These are phyloP conservation scores for Glebionis coronaria DNA, from an alignment of 129 eudicot genomes.

Conservation along the genomic window DNA sequence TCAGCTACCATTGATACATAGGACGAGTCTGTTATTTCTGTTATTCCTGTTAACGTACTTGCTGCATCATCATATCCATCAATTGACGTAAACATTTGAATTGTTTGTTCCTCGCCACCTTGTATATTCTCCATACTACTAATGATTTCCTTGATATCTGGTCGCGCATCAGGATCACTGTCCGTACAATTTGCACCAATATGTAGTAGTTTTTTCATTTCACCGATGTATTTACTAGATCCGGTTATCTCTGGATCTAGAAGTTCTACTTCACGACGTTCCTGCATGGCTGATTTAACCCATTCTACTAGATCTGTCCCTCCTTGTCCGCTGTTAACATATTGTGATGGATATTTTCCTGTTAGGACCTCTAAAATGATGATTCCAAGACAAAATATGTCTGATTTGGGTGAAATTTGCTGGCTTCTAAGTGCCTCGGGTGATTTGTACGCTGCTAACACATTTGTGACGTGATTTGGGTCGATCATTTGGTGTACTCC, in stretches of 20 bases:
- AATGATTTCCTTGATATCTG: slow-evolving; percentile 43
- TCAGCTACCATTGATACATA: slow-evolving; percentile 22
- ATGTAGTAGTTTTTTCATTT: slow-evolving; percentile 50
- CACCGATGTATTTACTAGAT: slow-evolving; percentile 24
- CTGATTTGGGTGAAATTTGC: slow-evolving; percentile 57
- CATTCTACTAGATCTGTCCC: slow-evolving; percentile 63
- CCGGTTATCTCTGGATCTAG: slow-evolving; percentile 62
- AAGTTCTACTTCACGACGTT: slow-evolving; percentile 51
- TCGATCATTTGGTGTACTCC: slow-evolving; percentile 44
- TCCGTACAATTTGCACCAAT: slow-evolving; percentile 65
- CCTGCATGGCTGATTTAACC: slow-evolving; percentile 54
- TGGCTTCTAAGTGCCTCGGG: slow-evolving; percentile 55
- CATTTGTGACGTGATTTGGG: slow-evolving; percentile 31
- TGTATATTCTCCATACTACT: slow-evolving; percentile 50
- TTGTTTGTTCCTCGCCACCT: slow-evolving; percentile 29
- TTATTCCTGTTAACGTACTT: slow-evolving; percentile 23
- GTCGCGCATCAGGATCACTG: slow-evolving; percentile 39
- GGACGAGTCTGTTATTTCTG: slow-evolving; percentile 26
- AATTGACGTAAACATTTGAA: slow-evolving; percentile 19
- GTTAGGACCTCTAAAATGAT: slow-evolving; percentile 75
- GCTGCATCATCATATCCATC: slow-evolving; percentile 28
- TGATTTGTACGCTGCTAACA: slow-evolving; percentile 57
- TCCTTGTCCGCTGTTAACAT: slow-evolving; percentile 46
- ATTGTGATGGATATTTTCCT: slow-evolving; percentile 58
- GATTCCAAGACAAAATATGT: slow-evolving; percentile 71